A percentile compares a stretch with the other conserved stretches of the same genome.
Conservation (phyloP, 164 flowering plant species). For the Piper longum region DNA sequence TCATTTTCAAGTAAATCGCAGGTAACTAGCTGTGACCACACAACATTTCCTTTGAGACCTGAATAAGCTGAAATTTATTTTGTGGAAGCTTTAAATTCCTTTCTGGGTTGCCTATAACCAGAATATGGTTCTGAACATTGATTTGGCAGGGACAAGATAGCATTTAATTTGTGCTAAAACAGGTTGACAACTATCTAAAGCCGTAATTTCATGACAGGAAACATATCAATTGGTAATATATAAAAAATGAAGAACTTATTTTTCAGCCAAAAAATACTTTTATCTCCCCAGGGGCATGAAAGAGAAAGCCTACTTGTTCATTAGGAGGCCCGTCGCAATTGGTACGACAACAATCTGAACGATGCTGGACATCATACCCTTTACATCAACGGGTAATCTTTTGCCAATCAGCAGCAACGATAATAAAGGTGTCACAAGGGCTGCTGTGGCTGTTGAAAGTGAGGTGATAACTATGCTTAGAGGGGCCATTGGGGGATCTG, state of each 20-base stretch:
- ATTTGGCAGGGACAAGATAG: not conserved
- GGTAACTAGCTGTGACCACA: too few relatives aligned
- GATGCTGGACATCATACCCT: constrained; percentile 86
- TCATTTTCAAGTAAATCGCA: too few relatives aligned
- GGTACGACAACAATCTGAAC: constrained; percentile 84
- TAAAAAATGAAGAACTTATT: too few relatives aligned
- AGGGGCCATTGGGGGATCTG: constrained; percentile 89
- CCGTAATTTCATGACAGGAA: too few relatives aligned
- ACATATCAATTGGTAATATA: not conserved
- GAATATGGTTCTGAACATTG: not conserved
- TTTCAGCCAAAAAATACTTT: not conserved
- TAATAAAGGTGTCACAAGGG: constrained; percentile 74
- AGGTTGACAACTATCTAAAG: not conserved
- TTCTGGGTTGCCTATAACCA: too few relatives aligned
- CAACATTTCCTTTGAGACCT: too few relatives aligned
- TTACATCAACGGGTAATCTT: constrained; percentile 86
- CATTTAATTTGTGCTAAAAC: not conserved
- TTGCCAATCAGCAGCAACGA: constrained; percentile 80
- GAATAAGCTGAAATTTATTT: not conserved
- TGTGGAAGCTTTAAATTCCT: not conserved
- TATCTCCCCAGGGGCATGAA: not conserved
- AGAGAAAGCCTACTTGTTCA: constrained; percentile 43
- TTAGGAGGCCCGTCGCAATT: constrained; percentile 67
- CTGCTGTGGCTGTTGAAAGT: constrained; percentile 82
- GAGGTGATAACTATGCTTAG: constrained; percentile 97